phyloP scores from a whole-genome alignment of 1,284 basidiomycete species.

The Marasmius oreades region DNA sequence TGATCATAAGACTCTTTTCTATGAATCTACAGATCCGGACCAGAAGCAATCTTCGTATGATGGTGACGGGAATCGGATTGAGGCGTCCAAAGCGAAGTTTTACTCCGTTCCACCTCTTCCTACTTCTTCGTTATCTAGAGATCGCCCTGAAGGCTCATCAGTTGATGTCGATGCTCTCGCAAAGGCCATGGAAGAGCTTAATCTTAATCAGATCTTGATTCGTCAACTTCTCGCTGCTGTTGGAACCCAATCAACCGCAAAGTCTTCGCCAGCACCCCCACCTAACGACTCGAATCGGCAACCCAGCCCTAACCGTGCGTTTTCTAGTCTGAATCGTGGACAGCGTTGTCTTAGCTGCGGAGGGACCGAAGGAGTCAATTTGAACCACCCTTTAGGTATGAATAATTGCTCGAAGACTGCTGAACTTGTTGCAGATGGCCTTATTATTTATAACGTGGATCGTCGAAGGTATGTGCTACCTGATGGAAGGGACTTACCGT shows the following conservation, averaged over 20 bases:
- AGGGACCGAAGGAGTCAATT: neutral
- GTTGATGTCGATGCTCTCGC: neutral
- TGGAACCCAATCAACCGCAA: neutral
- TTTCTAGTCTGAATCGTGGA: neutral
- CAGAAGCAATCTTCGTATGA: neutral
- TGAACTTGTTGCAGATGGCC: neutral
- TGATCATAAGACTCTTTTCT: conserved; percentile 7
- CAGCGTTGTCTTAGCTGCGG: neutral
- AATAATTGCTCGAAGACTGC: neutral
- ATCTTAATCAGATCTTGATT: neutral
- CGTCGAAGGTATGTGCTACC: neutral
- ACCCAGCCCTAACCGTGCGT: neutral
- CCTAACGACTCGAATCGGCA: neutral
- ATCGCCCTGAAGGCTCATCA: neutral
- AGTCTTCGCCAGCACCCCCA: neutral
- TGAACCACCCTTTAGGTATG: neutral
- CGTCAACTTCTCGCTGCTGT: neutral
- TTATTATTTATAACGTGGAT: neutral
- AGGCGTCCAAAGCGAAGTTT: neutral
- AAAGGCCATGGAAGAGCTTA: neutral
- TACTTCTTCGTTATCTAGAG: neutral
- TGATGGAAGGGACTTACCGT: neutral
- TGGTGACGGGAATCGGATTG: neutral
- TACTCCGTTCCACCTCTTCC: neutral
- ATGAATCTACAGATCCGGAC: neutral